Conservation (phyloP, 495 filamentous ascomycete species). For the Aspergillus nidulans region DNA sequence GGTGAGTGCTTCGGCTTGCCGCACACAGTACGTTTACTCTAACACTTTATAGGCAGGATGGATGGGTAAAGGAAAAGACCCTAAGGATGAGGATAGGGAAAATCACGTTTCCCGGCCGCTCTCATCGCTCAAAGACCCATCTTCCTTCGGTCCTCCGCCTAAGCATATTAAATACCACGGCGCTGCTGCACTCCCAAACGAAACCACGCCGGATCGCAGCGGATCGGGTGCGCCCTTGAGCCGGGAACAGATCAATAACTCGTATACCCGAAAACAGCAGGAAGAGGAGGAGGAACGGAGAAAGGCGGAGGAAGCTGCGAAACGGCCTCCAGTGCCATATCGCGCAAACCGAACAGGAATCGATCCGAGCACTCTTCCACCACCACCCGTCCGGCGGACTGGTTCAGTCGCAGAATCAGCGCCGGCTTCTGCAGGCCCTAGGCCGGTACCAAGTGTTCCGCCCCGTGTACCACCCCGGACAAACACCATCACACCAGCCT, state of each 20-base stretch:
- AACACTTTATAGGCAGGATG: constrained; percentile 37
- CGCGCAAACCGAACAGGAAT: constrained; percentile 66
- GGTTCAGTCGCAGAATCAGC: constrained; percentile 41
- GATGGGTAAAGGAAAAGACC: constrained; percentile 53
- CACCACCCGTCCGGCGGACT: constrained; percentile 59
- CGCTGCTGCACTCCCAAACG: constrained; percentile 41
- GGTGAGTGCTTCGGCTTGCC: constrained; percentile 27
- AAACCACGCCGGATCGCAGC: constrained; percentile 43
- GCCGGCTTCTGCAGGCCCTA: constrained; percentile 25
- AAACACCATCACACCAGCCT: constrained; percentile 39
- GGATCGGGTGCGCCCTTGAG: constrained; percentile 48
- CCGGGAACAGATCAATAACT: constrained; percentile 32
- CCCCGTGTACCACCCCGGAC: constrained; percentile 70
- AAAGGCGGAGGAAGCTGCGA: constrained; percentile 4
- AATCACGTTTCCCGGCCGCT: constrained; percentile 64
- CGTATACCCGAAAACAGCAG: constrained; percentile 31
- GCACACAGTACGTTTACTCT: constrained; percentile 1
- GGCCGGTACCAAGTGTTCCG: constrained; percentile 55
- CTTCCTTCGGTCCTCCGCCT: constrained; percentile 81
- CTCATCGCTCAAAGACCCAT: constrained; percentile 75
- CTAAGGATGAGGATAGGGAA: constrained; percentile 26
- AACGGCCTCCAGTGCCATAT: constrained; percentile 61
- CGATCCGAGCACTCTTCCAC: constrained; percentile 62
- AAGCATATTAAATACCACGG: constrained; percentile 59
- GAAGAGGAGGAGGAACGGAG: constrained; percentile 34